These are phyloP conservation scores for Capsella rubella DNA, from an alignment of 441 rosid species.

Conservation along the genomic window DNA sequence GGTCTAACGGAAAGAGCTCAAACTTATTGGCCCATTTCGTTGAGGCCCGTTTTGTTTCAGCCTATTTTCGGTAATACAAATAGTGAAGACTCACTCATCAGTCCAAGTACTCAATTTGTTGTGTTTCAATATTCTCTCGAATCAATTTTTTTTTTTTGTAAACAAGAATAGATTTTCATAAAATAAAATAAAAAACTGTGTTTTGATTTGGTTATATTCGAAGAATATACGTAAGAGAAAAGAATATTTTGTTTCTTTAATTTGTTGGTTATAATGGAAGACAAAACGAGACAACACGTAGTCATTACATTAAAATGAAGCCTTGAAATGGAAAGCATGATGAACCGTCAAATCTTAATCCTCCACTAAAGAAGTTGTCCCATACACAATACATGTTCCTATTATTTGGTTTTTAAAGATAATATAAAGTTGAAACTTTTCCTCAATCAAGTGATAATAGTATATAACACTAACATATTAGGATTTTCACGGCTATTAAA, in stretches of 20 bases:
- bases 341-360: conserved; percentile 37
- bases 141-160: no score
- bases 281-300: conserved; percentile 37
- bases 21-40: neutral
- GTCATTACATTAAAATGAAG: conserved; percentile 25
- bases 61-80: neutral
- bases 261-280: conserved; percentile 25
- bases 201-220: neutral
- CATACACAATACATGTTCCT: conserved; percentile 1
- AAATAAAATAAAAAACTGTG: no score
- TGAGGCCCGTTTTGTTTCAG: neutral
- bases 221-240: neutral
- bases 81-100: neutral
- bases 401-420: conserved; percentile 2
- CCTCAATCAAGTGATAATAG: conserved; percentile 7
- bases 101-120: no score
- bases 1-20: neutral
- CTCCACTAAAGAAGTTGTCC: conserved; percentile 33
- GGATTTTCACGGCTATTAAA: neutral
- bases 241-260: neutral
- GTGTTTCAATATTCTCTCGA: no score
- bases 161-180: neutral
- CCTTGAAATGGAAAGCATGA: conserved; percentile 32
- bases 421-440: conserved; percentile 6
- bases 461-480: neutral